Conservation (phyloP, 2,329 filamentous ascomycete species). For the Colletotrichum magnum region DNA sequence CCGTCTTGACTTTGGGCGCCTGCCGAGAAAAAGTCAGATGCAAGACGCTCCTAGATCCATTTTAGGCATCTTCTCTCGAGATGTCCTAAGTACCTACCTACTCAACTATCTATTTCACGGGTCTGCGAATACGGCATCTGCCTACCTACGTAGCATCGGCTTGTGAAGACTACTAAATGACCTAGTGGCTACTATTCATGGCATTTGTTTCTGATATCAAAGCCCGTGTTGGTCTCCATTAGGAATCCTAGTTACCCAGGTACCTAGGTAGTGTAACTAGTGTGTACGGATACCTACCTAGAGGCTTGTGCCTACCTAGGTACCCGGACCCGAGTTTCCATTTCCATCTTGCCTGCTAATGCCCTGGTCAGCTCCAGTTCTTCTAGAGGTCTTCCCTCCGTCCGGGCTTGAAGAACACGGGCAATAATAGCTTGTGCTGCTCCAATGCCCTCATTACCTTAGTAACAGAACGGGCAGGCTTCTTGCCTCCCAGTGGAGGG, state of each 20-base stretch:
- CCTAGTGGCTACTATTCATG: background rate
- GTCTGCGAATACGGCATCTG: background rate
- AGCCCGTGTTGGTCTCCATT: slow-evolving; percentile 15
- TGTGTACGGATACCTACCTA: too few relatives aligned
- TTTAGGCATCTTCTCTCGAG: background rate
- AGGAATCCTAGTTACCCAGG: background rate
- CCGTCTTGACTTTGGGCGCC: background rate
- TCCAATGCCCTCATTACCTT: background rate
- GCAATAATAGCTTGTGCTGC: background rate
- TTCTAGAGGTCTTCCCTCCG: background rate
- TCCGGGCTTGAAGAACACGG: slow-evolving; percentile 1
- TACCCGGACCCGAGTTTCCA: too few relatives aligned
- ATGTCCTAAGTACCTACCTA: background rate
- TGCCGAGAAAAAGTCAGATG: background rate
- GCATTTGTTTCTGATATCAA: slow-evolving; percentile 6
- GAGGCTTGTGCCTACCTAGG: too few relatives aligned
- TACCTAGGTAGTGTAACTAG: too few relatives aligned
- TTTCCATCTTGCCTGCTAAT: background rate
- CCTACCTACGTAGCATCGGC: background rate
- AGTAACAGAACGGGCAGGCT: slow-evolving; percentile 1
- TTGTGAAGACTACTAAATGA: slow-evolving; percentile 6
- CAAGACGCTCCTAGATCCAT: background rate
- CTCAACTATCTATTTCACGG: background rate
- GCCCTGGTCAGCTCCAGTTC: slow-evolving; percentile 5
- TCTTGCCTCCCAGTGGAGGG: slow-evolving; percentile 23